Conservation (phyloP, 129 eudicot genomes). For the Pittosporum tobira region DNA sequence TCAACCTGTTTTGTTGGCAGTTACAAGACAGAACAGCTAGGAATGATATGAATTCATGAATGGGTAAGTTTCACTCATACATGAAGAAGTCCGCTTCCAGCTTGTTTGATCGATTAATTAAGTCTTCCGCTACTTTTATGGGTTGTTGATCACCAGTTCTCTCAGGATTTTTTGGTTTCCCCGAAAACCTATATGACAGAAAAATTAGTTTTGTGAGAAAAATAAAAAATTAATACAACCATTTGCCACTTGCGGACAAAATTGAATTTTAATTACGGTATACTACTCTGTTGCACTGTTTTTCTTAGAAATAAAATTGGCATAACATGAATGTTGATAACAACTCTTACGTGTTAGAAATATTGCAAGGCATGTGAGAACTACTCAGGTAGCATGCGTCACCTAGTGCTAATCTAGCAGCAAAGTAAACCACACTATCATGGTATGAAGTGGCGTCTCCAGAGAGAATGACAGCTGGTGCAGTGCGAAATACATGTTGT, state of each 20-base stretch:
- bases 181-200: slow-evolving; percentile 25
- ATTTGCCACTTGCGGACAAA: not conserved
- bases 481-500: slow-evolving; percentile 51
- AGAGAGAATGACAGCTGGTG: slow-evolving; percentile 38
- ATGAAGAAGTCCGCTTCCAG: slow-evolving; percentile 43
- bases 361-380: slow-evolving; percentile 15
- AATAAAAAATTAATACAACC: not conserved
- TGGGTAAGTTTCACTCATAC: slow-evolving; percentile 19
- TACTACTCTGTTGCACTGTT: slow-evolving; percentile 4
- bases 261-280: not conserved
- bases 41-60: not conserved
- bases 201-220: not conserved
- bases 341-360: slow-evolving; percentile 33
- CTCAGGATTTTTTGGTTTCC: slow-evolving; percentile 25
- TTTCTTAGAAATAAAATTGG: not conserved
- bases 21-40: not conserved
- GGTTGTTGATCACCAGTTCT: slow-evolving; percentile 18
- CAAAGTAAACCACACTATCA: slow-evolving; percentile 39
- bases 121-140: slow-evolving; percentile 29
- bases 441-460: slow-evolving; percentile 37
- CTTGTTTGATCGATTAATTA: slow-evolving; percentile 32
- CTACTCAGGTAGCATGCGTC: slow-evolving; percentile 42
- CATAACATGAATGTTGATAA: not conserved
- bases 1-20: not conserved
- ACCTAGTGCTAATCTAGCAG: slow-evolving; percentile 48